Evolutionary conservation across 306 rosid species (phyloP).

Genomic region (Rosa rugosa): DNA sequence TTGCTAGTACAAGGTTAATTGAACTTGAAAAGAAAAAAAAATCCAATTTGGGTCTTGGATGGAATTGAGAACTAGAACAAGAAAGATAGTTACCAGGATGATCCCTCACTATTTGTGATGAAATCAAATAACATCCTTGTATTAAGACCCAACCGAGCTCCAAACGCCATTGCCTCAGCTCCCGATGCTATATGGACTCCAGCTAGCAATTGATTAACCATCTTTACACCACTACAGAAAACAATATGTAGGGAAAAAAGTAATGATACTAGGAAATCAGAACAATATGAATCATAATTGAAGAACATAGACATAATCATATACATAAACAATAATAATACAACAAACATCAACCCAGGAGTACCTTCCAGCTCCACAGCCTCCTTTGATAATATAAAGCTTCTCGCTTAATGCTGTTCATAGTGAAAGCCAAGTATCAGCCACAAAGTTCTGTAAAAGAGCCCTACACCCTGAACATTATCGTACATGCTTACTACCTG

Average conservation of each 20-base stretch:
- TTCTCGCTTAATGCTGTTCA: slow-evolving; percentile 88
- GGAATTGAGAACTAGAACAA: slow-evolving; percentile 4
- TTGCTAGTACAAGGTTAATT: slow-evolving; percentile 16
- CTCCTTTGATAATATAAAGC: slow-evolving; percentile 86
- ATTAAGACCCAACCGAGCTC: slow-evolving; percentile 83
- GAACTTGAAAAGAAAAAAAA: not conserved
- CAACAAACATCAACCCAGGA: slow-evolving; percentile 26
- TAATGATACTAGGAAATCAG: slow-evolving; percentile 6
- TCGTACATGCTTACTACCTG: slow-evolving; percentile 51
- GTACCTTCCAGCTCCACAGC: slow-evolving; percentile 95
- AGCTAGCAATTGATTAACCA: slow-evolving; percentile 97
- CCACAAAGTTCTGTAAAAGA: slow-evolving; percentile 28
- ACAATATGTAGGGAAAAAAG: slow-evolving; percentile 24
- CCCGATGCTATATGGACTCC: slow-evolving; percentile 96
- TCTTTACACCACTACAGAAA: slow-evolving; percentile 77
- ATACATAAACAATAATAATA: not conserved
- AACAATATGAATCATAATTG: not conserved
- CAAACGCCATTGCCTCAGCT: slow-evolving; percentile 97
- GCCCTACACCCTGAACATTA: slow-evolving; percentile 20
- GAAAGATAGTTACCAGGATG: slow-evolving; percentile 72
- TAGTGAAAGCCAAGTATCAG: slow-evolving; percentile 26
- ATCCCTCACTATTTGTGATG: slow-evolving; percentile 67
- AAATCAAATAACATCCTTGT: slow-evolving; percentile 73
- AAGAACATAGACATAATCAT: slow-evolving; percentile 13
- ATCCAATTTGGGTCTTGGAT: not conserved